Base-by-base conservation (phyloP, 2,329 filamentous ascomycete species). In the Fusarium haematococcum region DNA sequence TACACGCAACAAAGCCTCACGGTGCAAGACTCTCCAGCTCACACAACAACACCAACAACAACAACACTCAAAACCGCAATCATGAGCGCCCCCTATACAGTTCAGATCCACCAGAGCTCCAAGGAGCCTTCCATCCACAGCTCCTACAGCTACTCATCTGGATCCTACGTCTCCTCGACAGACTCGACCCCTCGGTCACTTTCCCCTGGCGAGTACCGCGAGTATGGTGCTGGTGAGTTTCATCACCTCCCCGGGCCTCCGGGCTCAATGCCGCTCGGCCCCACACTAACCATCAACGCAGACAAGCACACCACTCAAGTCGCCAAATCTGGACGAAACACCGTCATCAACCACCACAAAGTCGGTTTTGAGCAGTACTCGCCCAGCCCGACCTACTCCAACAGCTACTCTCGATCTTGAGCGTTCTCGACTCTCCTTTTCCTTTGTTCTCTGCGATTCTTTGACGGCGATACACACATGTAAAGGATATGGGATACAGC, bases 271-370 rank as follows among this genome's bases (percentile, higher is more conserved):
- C 58, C 30, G 32, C 30, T 61, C 33, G 33, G 56, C 45, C 65
- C 71, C 60, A 66, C 77, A 72, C 71, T 79, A 70, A 81, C 74
- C 37, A 50, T 32, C 13, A 37, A 60, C 32, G 4, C 58, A 82
- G 80, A 64, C 25, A 74, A 77, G 32, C 78, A 81, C 66, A 64
- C 63, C 23, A 73, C 79, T n/a, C 45, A 71, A 62, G 77, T 79
- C 32, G 65, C 69, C 32, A 75, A 57, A 35, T 77, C 73, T 13
- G 73, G 78, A 48, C 70, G 65, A 48, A 79, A 75, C 74, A 67
- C 75, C n/a, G 73, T 84, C 64, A 75, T 82, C 74, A 81, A 81
- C 75, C 81, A 83, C 75, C 65, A 76, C 67, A 79, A 78, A 62
- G 71, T 77, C 10, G 68, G 63, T 57, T 81, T 79, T 39, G 82